phyloP scores from a whole-genome alignment of 2,329 filamentous ascomycete species.

The Cylindrodendrum hubeiense region DNA sequence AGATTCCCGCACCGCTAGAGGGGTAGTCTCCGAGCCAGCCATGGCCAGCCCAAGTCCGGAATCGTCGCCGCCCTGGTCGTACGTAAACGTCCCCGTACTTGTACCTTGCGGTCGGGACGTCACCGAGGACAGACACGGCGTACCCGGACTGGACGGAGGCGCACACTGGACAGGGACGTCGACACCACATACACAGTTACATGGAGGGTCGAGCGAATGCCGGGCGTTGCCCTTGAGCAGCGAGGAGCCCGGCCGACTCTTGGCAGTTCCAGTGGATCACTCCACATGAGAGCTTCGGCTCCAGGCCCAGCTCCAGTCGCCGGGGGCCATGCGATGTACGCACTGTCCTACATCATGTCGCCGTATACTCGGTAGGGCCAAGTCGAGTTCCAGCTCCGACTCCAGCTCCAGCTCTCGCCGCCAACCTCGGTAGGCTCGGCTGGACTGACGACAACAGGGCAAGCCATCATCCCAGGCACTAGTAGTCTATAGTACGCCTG shows the following conservation, averaged over 20 bases:
- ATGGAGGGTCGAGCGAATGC: conserved; percentile 2
- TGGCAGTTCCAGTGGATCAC: conserved; percentile 17
- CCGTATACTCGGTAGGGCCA: not conserved
- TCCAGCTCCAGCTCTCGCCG: not conserved
- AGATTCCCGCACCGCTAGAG: conserved; percentile 9
- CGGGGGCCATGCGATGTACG: conserved; percentile 4
- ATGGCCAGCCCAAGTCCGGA: conserved; percentile 10
- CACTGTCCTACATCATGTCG: not conserved
- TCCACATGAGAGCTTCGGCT: conserved; percentile 18
- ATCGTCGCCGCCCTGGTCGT: conserved; percentile 12
- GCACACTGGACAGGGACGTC: conserved; percentile 4
- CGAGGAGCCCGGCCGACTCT: conserved; percentile 11
- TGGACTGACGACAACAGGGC: not conserved
- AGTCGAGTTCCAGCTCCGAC: not conserved
- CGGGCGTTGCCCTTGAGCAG: conserved; percentile 12
- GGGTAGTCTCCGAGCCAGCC: conserved; percentile 2
- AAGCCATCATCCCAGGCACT: not conserved
- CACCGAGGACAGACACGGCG: not conserved
- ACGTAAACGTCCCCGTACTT: conserved; percentile 11
- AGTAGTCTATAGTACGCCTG: not conserved
- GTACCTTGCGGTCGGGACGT: conserved; percentile 13
- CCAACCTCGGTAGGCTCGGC: conserved; percentile 18
- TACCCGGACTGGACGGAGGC: not conserved
- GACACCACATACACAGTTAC: not conserved
- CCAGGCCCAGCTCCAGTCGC: not conserved